Conservation (phyloP, 2,329 filamentous ascomycete species). For the Phaeophleospora eucalypticola region DNA sequence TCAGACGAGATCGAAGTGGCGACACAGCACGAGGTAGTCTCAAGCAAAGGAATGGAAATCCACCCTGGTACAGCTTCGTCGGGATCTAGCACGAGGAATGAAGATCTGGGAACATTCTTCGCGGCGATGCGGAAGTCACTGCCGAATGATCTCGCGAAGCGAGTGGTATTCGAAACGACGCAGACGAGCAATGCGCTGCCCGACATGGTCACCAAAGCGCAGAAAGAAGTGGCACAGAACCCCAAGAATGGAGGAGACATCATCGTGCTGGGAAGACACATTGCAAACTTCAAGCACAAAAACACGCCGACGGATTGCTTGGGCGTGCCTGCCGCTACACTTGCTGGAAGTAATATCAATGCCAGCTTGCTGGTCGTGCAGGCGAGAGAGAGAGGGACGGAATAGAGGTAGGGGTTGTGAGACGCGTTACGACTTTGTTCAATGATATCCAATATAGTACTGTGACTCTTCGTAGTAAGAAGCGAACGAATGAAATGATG, state of each 20-base stretch:
- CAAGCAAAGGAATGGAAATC: too few relatives aligned
- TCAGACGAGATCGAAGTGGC: not conserved
- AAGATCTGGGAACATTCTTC: conserved; percentile 53
- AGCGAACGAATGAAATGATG: too few relatives aligned
- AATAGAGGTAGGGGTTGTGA: conserved; percentile 5
- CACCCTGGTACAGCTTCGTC: too few relatives aligned
- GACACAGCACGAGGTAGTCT: not conserved
- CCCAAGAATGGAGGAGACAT: conserved; percentile 67
- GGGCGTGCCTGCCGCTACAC: conserved; percentile 56
- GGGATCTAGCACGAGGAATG: too few relatives aligned
- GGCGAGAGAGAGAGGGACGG: conserved; percentile 40
- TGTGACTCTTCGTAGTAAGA: too few relatives aligned
- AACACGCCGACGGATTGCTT: conserved; percentile 47
- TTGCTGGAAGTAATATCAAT: conserved; percentile 57
- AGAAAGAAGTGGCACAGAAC: conserved; percentile 56
- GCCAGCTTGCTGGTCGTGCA: conserved; percentile 69
- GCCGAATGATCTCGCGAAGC: conserved; percentile 45
- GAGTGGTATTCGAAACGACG: conserved; percentile 57
- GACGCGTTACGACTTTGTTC: not conserved
- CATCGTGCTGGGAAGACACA: conserved; percentile 59
- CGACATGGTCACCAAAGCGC: conserved; percentile 52
- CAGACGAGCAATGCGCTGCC: conserved; percentile 38
- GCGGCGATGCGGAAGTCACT: conserved; percentile 54
- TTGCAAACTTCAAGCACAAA: conserved; percentile 35
- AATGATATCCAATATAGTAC: too few relatives aligned